phyloP scores from a whole-genome alignment of 345 rosid genomes.

The Camelina hispida region DNA sequence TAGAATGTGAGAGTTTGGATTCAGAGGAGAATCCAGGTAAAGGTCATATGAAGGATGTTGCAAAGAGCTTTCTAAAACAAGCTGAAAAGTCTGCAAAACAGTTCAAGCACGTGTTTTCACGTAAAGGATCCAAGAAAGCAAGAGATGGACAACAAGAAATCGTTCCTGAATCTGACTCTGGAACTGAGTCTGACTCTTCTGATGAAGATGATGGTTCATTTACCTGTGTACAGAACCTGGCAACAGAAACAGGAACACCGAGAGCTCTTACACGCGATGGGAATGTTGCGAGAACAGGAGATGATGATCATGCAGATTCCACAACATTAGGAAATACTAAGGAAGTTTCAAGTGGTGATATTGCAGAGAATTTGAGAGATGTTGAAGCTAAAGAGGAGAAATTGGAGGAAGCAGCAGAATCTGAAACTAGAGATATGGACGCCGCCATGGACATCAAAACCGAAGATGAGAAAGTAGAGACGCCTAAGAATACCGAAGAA shows the following conservation, averaged over 20 bases:
- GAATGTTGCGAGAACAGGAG: conserved; percentile 37
- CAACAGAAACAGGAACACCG: conserved; percentile 23
- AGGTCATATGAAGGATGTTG: conserved; percentile 60
- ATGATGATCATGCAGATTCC: conserved; percentile 38
- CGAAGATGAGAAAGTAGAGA: conserved; percentile 31
- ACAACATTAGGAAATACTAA: conserved; percentile 35
- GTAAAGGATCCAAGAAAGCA: conserved; percentile 61
- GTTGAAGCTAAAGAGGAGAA: conserved; percentile 38
- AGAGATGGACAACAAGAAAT: conserved; percentile 40
- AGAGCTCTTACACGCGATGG: conserved; percentile 46
- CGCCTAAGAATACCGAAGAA: conserved; percentile 22
- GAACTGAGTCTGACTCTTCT: conserved; percentile 29
- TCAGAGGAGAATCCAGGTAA: conserved; percentile 52
- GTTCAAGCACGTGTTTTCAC: conserved; percentile 67
- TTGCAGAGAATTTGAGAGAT: conserved; percentile 32
- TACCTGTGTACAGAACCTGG: conserved; percentile 33
- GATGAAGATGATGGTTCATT: conserved; percentile 23
- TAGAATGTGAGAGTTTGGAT: conserved; percentile 41
- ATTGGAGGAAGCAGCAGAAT: conserved; percentile 37
- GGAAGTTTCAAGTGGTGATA: conserved; percentile 29
- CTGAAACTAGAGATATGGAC: conserved; percentile 23
- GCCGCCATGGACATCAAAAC: conserved; percentile 22
- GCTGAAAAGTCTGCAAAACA: conserved; percentile 65
- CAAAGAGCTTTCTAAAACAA: conserved; percentile 65
- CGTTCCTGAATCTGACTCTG: conserved; percentile 51